A percentile compares a stretch with the other conserved stretches of the same genome.
phyloP scores from a whole-genome alignment of 1,284 basidiomycete genomes.

The Xerocomus nothofagi region DNA sequence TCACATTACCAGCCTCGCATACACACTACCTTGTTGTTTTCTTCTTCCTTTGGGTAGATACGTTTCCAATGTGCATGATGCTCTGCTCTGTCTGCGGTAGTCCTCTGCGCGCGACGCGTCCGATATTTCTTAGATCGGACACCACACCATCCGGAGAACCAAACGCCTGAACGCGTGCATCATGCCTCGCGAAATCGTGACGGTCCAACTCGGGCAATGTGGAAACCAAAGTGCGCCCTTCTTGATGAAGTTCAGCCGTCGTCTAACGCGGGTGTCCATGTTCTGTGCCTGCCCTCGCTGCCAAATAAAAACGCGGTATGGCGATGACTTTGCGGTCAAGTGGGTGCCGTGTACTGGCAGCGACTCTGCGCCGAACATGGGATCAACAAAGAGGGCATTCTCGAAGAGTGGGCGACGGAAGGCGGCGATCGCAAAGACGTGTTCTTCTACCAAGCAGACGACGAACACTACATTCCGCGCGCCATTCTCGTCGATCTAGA shows the following conservation, averaged over 20 bases:
- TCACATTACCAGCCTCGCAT: constrained; percentile 18
- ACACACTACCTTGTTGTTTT: constrained; percentile 30
- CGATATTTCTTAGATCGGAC: constrained; percentile 3
- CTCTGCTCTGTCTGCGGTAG: constrained; percentile 15
- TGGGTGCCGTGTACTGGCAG: constrained; percentile 94
- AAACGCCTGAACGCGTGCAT: constrained; percentile 11
- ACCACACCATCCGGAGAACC: not conserved
- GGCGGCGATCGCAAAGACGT: constrained; percentile 97
- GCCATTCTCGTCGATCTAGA: constrained; percentile 98
- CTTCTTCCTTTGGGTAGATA: constrained; percentile 19
- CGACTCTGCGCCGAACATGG: constrained; percentile 95
- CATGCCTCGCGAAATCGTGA: constrained; percentile 88
- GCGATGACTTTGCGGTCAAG: constrained; percentile 29
- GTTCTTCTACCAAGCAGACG: constrained; percentile 99
- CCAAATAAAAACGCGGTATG: not conserved
- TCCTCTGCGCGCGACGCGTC: constrained; percentile 10
- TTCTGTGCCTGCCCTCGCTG: not conserved
- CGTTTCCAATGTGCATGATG: constrained; percentile 20
- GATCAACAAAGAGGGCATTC: constrained; percentile 89
- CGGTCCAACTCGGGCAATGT: constrained; percentile 90
- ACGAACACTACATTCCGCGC: constrained; percentile 98
- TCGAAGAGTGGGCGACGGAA: constrained; percentile 94
- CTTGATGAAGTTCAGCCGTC: constrained; percentile 17
- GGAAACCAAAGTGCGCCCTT: constrained; percentile 85
- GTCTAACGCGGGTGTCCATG: constrained; percentile 4